Conservation (phyloP, 2,329 filamentous ascomycete species). For the Epichloe bromicola region DNA sequence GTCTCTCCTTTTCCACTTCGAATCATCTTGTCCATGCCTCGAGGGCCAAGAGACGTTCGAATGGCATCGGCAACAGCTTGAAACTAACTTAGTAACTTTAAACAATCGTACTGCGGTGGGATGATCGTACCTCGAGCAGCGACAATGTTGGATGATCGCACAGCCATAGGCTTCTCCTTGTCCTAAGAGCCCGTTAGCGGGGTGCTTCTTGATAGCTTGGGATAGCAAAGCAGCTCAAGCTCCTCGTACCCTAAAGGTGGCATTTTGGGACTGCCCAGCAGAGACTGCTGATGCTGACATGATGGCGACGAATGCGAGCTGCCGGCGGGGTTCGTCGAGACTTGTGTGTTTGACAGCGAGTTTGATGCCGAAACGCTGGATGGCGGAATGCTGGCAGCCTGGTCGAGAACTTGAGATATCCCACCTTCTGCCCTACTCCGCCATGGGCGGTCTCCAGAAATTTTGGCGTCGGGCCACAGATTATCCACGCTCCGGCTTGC, state of each 20-base stretch:
- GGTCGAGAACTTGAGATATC: constrained; percentile 24
- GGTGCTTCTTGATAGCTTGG: constrained; percentile 20
- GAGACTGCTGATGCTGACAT: constrained; percentile 30
- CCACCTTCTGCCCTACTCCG: constrained; percentile 28
- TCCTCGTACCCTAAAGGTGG: constrained; percentile 41
- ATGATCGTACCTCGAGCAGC: constrained; percentile 68
- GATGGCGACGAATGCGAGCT: constrained; percentile 27
- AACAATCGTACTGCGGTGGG: not conserved
- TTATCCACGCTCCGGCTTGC: constrained; percentile 25
- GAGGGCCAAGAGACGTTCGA: constrained; percentile 85
- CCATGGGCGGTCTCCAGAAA: constrained; percentile 21
- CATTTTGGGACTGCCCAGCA: constrained; percentile 32
- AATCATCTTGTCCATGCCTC: constrained; percentile 99
- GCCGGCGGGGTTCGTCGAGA: constrained; percentile 13
- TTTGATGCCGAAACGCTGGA: constrained; percentile 14
- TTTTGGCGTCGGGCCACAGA: constrained; percentile 27
- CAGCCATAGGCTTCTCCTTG: constrained; percentile 98
- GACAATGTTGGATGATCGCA: constrained; percentile 91
- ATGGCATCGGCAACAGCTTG: constrained; percentile 93
- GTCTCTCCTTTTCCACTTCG: constrained; percentile 92
- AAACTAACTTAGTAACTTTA: constrained; percentile 3
- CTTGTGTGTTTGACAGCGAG: constrained; percentile 18
- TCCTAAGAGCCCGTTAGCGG: constrained; percentile 37
- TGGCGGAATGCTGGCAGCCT: constrained; percentile 16
- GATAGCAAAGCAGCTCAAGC: constrained; percentile 11